Evolutionary conservation across 768 basidiomycete species (phyloP).

Genomic region (Xerocomellus dryophilus): DNA sequence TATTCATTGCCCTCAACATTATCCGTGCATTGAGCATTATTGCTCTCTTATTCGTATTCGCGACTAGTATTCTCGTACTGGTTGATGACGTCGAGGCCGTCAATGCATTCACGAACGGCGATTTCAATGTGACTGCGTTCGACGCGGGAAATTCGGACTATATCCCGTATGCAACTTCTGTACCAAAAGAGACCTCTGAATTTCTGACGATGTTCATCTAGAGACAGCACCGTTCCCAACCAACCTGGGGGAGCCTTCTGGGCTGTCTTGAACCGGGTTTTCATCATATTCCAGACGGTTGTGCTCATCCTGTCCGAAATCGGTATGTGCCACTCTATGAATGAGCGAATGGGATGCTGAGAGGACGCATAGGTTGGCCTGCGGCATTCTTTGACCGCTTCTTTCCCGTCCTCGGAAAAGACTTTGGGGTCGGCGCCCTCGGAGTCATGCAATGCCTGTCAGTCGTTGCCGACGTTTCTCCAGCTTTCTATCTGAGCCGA

Average conservation of each 20-base stretch:
- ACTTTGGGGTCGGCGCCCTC: constrained; percentile 83
- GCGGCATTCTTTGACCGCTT: constrained; percentile 76
- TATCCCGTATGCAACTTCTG: constrained; percentile 56
- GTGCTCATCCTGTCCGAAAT: constrained; percentile 53
- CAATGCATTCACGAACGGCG: constrained; percentile 51
- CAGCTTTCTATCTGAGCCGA: neutral
- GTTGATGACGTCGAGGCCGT: constrained; percentile 75
- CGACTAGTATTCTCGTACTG: constrained; percentile 70
- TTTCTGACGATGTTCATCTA: constrained; percentile 17
- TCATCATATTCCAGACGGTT: constrained; percentile 79
- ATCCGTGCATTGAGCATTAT: constrained; percentile 75
- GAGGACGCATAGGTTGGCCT: constrained; percentile 56
- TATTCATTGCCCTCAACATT: constrained; percentile 76
- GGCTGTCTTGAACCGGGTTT: constrained; percentile 81
- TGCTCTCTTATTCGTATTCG: constrained; percentile 75
- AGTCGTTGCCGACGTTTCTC: constrained; percentile 25
- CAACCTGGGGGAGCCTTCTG: constrained; percentile 91
- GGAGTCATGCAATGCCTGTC: constrained; percentile 86
- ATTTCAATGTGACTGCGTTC: constrained; percentile 38
- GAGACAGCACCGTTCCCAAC: constrained; percentile 85
- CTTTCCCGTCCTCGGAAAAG: constrained; percentile 85
- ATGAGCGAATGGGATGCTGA: neutral
- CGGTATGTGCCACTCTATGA: constrained; percentile 32
- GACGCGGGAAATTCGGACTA: constrained; percentile 66
- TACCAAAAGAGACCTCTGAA: neutral